A percentile compares a stretch with the other conserved stretches of the same genome.
These are phyloP conservation scores for Inonotus obliquus DNA, from an alignment of 1,284 basidiomycete genomes.

Conservation along the genomic window DNA sequence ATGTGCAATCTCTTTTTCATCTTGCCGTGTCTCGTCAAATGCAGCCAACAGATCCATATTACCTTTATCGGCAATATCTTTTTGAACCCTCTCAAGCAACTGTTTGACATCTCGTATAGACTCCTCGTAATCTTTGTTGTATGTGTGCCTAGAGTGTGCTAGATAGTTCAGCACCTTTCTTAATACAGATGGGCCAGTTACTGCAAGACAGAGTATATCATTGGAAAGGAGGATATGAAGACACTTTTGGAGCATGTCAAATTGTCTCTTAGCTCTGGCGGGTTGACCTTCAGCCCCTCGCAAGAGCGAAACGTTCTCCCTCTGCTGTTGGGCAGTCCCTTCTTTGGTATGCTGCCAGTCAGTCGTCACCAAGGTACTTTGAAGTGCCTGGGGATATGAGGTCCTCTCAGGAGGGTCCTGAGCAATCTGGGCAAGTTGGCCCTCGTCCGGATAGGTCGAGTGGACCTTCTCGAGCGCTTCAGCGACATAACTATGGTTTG, in stretches of 20 bases:
- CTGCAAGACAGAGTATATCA: not conserved
- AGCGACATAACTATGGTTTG: not conserved
- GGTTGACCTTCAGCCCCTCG: too few species aligned
- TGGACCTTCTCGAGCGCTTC: not conserved
- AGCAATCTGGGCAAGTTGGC: not conserved
- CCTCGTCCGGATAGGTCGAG: not conserved
- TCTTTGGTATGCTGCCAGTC: too few species aligned
- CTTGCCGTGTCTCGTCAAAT: too few species aligned
- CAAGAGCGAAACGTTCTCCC: too few species aligned
- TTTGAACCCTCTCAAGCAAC: too few species aligned
- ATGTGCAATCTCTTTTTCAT: too few species aligned
- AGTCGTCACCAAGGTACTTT: not conserved
- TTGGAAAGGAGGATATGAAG: not conserved
- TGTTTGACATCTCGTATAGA: too few species aligned
- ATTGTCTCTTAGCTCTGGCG: too few species aligned
- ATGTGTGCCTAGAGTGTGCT: not conserved
- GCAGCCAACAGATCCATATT: too few species aligned
- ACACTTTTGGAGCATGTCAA: not conserved
- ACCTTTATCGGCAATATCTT: too few species aligned
- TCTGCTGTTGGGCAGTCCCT: too few species aligned
- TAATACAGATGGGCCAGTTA: not conserved
- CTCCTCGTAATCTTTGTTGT: not conserved
- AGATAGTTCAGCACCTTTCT: not conserved
- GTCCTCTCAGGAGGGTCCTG: not conserved
- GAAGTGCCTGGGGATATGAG: not conserved